Percentiles rank a stretch among this genome's conserved stretches.
Evolutionary conservation across 1,139 yeast species (phyloP).

Genomic region (Geotrichum carabidarum): DNA sequence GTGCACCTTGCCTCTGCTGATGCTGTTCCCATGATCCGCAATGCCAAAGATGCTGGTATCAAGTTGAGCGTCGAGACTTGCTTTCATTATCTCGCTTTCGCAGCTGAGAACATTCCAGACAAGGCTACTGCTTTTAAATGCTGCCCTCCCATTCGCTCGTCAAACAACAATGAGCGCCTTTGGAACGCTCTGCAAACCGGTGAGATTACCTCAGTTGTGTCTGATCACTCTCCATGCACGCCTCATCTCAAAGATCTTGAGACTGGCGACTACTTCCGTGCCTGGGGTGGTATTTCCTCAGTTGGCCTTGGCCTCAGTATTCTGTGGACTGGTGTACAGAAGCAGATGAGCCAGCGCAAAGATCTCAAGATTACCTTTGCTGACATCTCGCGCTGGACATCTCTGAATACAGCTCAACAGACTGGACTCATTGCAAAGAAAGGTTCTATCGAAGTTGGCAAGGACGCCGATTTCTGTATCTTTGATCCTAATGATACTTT

Average conservation of each 20-base stretch:
- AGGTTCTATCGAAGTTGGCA: slow-evolving; percentile 66
- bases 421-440: slow-evolving; percentile 69
- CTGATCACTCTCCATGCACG: slow-evolving; percentile 95
- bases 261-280: slow-evolving; percentile 80
- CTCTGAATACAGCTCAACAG: slow-evolving; percentile 77
- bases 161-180: slow-evolving; percentile 59
- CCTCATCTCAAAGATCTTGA: slow-evolving; percentile 80
- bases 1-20: slow-evolving; percentile 85
- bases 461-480: slow-evolving; percentile 81
- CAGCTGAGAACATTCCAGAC: slow-evolving; percentile 70
- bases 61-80: slow-evolving; percentile 84
- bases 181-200: slow-evolving; percentile 71
- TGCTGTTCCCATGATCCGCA: slow-evolving; percentile 62
- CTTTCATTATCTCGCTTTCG: slow-evolving; percentile 77
- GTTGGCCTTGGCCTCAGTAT: slow-evolving; percentile 87
- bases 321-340: slow-evolving; percentile 66
- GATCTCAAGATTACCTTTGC: slow-evolving; percentile 37
- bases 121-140: slow-evolving; percentile 82
- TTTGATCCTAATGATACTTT: slow-evolving; percentile 63
- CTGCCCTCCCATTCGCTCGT: slow-evolving; percentile 87
- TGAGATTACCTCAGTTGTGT: slow-evolving; percentile 77
- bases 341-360: slow-evolving; percentile 33
- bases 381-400: slow-evolving; percentile 74
- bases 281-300: slow-evolving; percentile 97
- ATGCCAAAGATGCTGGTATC: slow-evolving; percentile 56